Percentiles rank a stretch among this genome's conserved stretches.
phyloP scores from a whole-genome alignment of 2,329 filamentous ascomycete genomes.

The Fusarium virguliforme region DNA sequence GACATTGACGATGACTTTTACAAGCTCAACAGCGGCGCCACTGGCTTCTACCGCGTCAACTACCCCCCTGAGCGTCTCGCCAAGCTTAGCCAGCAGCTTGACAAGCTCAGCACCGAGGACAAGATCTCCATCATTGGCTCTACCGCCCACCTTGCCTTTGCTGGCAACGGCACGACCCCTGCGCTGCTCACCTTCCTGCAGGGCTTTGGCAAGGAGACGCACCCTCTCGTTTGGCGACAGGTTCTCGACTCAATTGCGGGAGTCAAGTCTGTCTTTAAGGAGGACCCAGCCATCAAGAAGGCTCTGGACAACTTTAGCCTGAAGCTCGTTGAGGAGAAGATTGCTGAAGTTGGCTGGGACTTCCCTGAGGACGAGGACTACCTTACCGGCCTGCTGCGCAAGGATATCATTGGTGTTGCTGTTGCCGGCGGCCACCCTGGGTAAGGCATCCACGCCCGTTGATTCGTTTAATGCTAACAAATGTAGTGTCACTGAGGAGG shows the following conservation, averaged over 20 bases:
- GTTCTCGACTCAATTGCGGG: slow-evolving; percentile 82
- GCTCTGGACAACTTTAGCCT: slow-evolving; percentile 85
- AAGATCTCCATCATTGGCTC: slow-evolving; percentile 95
- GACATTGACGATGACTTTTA: slow-evolving; percentile 87
- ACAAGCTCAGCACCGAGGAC: slow-evolving; percentile 85
- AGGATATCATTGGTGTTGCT: slow-evolving; percentile 83
- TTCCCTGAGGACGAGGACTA: slow-evolving; percentile 85
- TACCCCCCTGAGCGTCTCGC: slow-evolving; percentile 88
- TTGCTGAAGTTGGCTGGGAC: slow-evolving; percentile 89
- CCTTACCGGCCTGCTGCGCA: slow-evolving; percentile 85
- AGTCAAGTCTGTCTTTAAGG: slow-evolving; percentile 88
- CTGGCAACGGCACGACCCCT: slow-evolving; percentile 86
- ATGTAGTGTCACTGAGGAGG: slow-evolving; percentile 77
- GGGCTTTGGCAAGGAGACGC: slow-evolving; percentile 85
- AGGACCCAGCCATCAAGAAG: slow-evolving; percentile 79
- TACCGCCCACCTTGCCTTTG: slow-evolving; percentile 88
- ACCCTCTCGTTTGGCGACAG: slow-evolving; percentile 92
- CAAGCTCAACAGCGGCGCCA: slow-evolving; percentile 92
- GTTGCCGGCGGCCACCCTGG: slow-evolving; percentile 82
- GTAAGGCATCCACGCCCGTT: slow-evolving; percentile 62
- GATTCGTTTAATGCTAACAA: slow-evolving; percentile 43
- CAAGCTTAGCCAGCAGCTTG: slow-evolving; percentile 83
- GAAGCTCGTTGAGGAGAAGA: slow-evolving; percentile 81
- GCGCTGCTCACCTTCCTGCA: slow-evolving; percentile 87
- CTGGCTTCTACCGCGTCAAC: slow-evolving; percentile 92